Evolutionary conservation across 2,329 filamentous ascomycete genomes (phyloP).

Genomic region (Colletotrichum trifolii): DNA sequence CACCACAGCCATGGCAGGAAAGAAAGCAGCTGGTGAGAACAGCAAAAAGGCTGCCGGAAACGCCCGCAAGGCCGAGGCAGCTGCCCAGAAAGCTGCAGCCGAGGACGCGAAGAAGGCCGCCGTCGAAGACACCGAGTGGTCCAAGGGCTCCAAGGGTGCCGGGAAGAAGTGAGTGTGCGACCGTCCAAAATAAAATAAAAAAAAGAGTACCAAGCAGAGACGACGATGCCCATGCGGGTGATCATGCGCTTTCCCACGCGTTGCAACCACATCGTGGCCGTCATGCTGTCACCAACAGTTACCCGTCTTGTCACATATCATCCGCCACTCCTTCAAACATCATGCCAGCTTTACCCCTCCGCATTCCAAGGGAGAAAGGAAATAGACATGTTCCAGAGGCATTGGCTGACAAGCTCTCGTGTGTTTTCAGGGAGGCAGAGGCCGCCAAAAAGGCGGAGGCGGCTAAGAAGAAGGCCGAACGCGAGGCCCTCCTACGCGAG

Average conservation of each 20-base stretch:
- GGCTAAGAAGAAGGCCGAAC: constrained; percentile 91
- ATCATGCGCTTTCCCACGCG: background rate
- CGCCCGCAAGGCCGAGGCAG: constrained; percentile 90
- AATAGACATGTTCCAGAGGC: constrained; percentile 1
- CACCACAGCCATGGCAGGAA: constrained; percentile 69
- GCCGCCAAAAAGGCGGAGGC: constrained; percentile 85
- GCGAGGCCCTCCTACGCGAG: constrained; percentile 82
- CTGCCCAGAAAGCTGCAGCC: constrained; percentile 80
- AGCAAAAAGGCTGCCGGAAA: constrained; percentile 92
- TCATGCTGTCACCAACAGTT: constrained; percentile 2
- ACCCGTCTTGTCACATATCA: background rate
- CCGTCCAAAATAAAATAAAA: background rate
- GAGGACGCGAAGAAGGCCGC: constrained; percentile 74
- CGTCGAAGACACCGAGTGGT: constrained; percentile 82
- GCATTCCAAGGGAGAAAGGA: constrained; percentile 1
- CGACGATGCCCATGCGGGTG: background rate
- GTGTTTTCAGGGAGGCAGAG: constrained; percentile 77
- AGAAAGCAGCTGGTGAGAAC: constrained; percentile 77
- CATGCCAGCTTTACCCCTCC: constrained; percentile 13
- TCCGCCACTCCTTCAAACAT: constrained; percentile 8
- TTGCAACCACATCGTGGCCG: background rate
- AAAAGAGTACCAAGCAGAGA: background rate
- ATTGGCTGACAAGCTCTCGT: constrained; percentile 23
- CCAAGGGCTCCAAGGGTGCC: constrained; percentile 84
- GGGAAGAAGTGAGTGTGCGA: constrained; percentile 79